These are phyloP conservation scores for Dactylonectria macrodidyma DNA, from an alignment of 2,329 filamentous ascomycete genomes.

Conservation along the genomic window DNA sequence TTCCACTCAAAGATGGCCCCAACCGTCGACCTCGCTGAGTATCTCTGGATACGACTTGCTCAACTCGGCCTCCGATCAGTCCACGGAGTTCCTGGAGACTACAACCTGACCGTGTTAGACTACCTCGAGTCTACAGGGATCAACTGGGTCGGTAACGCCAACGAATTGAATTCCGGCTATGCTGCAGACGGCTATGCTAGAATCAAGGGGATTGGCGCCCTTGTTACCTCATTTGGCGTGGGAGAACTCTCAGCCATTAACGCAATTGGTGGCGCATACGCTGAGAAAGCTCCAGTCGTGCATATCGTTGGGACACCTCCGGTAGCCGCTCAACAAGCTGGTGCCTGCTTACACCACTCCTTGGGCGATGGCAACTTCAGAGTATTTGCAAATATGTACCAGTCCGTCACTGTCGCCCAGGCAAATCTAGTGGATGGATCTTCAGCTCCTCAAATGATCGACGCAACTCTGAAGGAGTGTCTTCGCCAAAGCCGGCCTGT, in stretches of 20 bases:
- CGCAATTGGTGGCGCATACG: conserved; percentile 70
- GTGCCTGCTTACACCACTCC: conserved; percentile 66
- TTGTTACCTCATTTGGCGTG: conserved; percentile 74
- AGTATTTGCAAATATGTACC: conserved; percentile 64
- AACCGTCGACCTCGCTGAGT: too few relatives aligned
- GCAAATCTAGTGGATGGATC: conserved; percentile 34
- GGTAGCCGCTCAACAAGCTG: conserved; percentile 57
- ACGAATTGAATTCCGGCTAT: conserved; percentile 71
- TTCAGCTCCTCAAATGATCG: conserved; percentile 9
- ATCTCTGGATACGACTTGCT: conserved; percentile 58
- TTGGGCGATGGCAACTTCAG: conserved; percentile 67
- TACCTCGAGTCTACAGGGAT: conserved; percentile 54
- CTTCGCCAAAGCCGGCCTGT: conserved; percentile 15
- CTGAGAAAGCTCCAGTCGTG: conserved; percentile 69
- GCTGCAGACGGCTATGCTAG: conserved; percentile 72
- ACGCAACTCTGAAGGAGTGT: conserved; percentile 11
- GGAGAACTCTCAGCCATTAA: conserved; percentile 71
- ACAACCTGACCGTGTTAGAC: conserved; percentile 56
- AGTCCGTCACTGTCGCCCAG: conserved; percentile 64
- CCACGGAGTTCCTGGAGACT: conserved; percentile 64
- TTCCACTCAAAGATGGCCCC: too few relatives aligned
- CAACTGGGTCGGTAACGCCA: conserved; percentile 66
- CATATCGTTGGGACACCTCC: conserved; percentile 71
- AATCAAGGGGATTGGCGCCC: conserved; percentile 63
- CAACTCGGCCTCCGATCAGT: conserved; percentile 72